These are phyloP conservation scores for Flaveria sonorensis DNA, from an alignment of 129 eudicot genomes.

Conservation along the genomic window DNA sequence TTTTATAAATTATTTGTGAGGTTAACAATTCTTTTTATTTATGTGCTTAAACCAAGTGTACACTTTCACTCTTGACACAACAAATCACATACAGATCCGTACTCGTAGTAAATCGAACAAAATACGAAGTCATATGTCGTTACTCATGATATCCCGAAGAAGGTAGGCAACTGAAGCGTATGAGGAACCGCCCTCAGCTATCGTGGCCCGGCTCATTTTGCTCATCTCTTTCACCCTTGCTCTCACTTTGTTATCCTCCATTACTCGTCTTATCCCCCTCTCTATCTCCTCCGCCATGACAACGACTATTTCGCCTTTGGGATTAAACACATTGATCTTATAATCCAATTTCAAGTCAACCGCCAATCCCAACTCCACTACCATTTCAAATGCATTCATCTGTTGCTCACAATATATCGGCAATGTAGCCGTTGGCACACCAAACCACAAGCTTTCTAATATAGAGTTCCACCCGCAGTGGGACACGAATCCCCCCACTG, in stretches of 20 bases:
- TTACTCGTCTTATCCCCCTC: slow-evolving; percentile 26
- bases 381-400: slow-evolving; percentile 32
- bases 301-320: slow-evolving; percentile 11
- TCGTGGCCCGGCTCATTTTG: slow-evolving; percentile 4
- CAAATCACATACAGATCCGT: no score
- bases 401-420: slow-evolving; percentile 48
- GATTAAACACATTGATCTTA: slow-evolving; percentile 31
- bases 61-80: no score
- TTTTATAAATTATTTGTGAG: no score
- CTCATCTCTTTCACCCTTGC: slow-evolving; percentile 30
- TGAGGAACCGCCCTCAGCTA: slow-evolving; percentile 49
- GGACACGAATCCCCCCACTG: slow-evolving; percentile 56
- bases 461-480: slow-evolving; percentile 66
- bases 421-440: slow-evolving; percentile 49
- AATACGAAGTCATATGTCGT: background rate
- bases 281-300: slow-evolving; percentile 33
- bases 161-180: background rate
- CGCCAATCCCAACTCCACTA: slow-evolving; percentile 35
- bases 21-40: no score
- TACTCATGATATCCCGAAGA: background rate
- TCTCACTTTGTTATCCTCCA: slow-evolving; percentile 25
- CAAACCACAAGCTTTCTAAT: slow-evolving; percentile 48
- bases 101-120: background rate
- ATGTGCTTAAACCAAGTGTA: no score
- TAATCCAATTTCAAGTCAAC: slow-evolving; percentile 38